Base-by-base conservation (phyloP, 1,284 basidiomycete genomes). In the Tilletia horrida region DNA sequence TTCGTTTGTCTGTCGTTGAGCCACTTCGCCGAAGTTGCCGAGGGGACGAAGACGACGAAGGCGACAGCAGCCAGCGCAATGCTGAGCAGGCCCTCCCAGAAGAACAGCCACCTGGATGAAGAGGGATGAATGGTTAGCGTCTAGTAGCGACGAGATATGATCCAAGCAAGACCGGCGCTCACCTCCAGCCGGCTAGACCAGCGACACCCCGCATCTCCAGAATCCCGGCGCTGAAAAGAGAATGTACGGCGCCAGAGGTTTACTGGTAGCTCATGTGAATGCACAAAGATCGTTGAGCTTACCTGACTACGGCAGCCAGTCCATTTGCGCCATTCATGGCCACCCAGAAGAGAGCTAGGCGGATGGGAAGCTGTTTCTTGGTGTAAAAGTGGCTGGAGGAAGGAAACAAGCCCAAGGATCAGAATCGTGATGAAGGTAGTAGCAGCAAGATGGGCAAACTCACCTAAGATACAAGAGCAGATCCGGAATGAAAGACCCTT, bases 261-360 rank as follows among this genome's bases (percentile, higher is more conserved):
- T n/a, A n/a, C n/a, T n/a, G n/a, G n/a, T n/a, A n/a, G n/a, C n/a
- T n/a, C n/a, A n/a, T n/a, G n/a, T n/a, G n/a, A n/a, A n/a, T n/a
- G n/a, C n/a, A n/a, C n/a, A n/a, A n/a, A n/a, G n/a, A n/a, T n/a
- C n/a, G n/a, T n/a, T n/a, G n/a, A 40, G 35, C 35, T 40, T 40
- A 40, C 35, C 35, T 40, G 4, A 11, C 35, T 11, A 40, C 4
- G 63, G 85, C 85, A n/a, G 84, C 84, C 0, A 87, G 52, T 45
- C 89, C 86, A 21, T 80, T 82, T 66, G 85, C 85, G 8, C 86
- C 67, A 70, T 86, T 84, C 21, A 85, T 85, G 44, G 88, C 71
- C n/a, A 88, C 86, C 88, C 88, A 90, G 82, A 90, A 89, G 59
- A 86, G 80, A 0, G 88, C 86, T 4, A 90, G 83, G 2, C 89